Evolutionary conservation across 805 yeast genomes (phyloP).

Genomic region (Candida broadrunensis): DNA sequence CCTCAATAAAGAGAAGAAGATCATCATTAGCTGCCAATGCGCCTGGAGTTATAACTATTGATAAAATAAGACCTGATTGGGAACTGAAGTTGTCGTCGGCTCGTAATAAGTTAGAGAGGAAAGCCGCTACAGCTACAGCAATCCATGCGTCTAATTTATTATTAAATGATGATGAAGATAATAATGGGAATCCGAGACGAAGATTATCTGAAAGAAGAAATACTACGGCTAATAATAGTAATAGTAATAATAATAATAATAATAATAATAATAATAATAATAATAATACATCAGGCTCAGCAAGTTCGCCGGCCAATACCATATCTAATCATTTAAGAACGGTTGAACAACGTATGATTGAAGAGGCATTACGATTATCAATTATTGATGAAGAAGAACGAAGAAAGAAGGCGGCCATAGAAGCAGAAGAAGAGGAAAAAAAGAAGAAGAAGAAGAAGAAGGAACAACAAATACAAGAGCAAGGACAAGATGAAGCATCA

Average conservation of each 20-base stretch:
- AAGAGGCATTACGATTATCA: constrained; percentile 77
- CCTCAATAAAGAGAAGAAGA: constrained; percentile 17
- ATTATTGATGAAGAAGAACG: constrained; percentile 67
- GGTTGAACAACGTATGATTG: constrained; percentile 70
- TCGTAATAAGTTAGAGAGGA: constrained; percentile 71
- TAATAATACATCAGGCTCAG: neutral
- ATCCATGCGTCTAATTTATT: constrained; percentile 84
- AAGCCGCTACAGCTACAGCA: constrained; percentile 93
- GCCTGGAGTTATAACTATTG: constrained; percentile 73
- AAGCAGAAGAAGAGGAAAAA: constrained; percentile 8
- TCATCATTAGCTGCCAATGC: constrained; percentile 63
- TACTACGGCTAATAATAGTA: constrained; percentile 4
- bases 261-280: constrained; percentile 4
- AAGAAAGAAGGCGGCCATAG: constrained; percentile 22
- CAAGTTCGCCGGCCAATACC: neutral
- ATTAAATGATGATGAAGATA: constrained; percentile 21
- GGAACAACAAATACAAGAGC: neutral
- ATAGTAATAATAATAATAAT: constrained; percentile 10
- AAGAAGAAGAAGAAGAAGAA: constrained; percentile 1
- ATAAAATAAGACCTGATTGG: constrained; percentile 91
- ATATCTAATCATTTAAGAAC: constrained; percentile 8
- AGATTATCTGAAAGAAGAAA: neutral
- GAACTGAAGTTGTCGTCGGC: constrained; percentile 69
- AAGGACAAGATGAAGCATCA: too few relatives aligned
- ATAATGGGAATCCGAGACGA: constrained; percentile 7